Evolutionary conservation across 2,329 filamentous ascomycete genomes (phyloP), one percentile per base, ranked within the genome.

Genomic region (Malbranchea cinnamomea): DNA sequence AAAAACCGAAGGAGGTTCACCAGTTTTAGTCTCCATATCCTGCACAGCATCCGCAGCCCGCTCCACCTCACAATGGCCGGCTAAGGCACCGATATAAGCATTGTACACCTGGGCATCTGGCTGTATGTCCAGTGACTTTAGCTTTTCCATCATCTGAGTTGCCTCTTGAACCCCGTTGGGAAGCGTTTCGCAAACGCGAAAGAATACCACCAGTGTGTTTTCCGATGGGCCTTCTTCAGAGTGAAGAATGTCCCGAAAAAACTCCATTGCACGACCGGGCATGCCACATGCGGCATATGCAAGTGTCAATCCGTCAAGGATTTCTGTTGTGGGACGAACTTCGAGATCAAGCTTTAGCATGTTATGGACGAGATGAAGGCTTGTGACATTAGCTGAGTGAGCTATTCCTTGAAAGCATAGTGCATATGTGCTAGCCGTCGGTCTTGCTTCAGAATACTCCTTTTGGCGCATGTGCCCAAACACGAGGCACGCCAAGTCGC

Each of bases 381-480:
- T 74, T 33, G 80, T 73, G 2, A 57, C 46, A 42, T 79, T 73
- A 9, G 52, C 57, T 6, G 63, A 63, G 17, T 60, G 57, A 3
- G 76, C 75, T 14, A 93, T 68, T 2, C 83, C 81, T 36, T 80
- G 70, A 34, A 95, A 77, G 37, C 76, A 85, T 19, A 66, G 59
- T 3, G 81, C 67, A 48, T 98, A 98, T 4, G 78, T 79, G 25
- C 81, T 74, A 6, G 69, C 54, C 2, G 65, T 75, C 0, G 89
- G 83, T 1, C 78, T 71, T 13, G 71, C 68, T 2, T 60, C 56
- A 2, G 59, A 57, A 34, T 75, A 70, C 14, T 67, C 63, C 39
- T 84, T 76, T 29, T 78, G 68, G n/a, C 84, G 78, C 85, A 95
- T 95, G 50, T 94, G 82, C 9, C 80, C 80, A 53, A 98, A 94